Evolutionary conservation across 2,329 filamentous ascomycete genomes (phyloP).

Genomic region (Ceratocystis diversiconidia): DNA sequence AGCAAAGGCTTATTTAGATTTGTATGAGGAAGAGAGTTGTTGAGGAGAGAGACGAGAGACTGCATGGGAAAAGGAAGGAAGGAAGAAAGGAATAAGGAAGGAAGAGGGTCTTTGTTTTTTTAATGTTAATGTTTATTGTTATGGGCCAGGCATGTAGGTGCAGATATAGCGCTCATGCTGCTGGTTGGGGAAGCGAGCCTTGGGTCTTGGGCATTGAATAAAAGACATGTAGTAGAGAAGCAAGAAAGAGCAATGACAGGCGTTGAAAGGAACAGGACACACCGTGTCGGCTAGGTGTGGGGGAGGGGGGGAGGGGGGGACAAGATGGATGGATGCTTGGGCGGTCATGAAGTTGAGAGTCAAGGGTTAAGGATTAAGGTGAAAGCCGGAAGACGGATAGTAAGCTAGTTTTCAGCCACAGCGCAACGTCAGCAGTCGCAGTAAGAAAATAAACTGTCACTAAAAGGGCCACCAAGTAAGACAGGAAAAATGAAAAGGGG

Average conservation of each 20-base stretch:
- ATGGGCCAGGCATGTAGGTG: no score
- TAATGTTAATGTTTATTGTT: not conserved
- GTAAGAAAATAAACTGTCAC: not conserved
- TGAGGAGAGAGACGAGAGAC: not conserved
- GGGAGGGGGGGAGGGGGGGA: not conserved
- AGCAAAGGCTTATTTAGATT: not conserved
- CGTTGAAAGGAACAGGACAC: not conserved
- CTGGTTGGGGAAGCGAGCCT: not conserved
- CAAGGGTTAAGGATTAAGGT: no score
- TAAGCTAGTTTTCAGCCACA: no score
- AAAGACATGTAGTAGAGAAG: not conserved
- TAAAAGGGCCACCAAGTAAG: not conserved
- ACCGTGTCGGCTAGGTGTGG: not conserved
- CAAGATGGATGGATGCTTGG: not conserved
- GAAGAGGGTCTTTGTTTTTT: not conserved
- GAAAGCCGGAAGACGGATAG: no score
- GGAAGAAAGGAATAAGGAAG: not conserved
- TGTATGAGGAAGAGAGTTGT: not conserved
- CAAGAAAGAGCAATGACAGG: not conserved
- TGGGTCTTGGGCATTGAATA: not conserved
- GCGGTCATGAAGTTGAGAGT: no score
- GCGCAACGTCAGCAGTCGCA: not conserved
- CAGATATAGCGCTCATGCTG: not conserved
- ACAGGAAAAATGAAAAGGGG: not conserved
- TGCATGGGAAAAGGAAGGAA: not conserved